Percentiles rank a stretch among this genome's conserved stretches.
Conservation (phyloP, 164 flowering plant species). For the Liriodendron chinense region DNA sequence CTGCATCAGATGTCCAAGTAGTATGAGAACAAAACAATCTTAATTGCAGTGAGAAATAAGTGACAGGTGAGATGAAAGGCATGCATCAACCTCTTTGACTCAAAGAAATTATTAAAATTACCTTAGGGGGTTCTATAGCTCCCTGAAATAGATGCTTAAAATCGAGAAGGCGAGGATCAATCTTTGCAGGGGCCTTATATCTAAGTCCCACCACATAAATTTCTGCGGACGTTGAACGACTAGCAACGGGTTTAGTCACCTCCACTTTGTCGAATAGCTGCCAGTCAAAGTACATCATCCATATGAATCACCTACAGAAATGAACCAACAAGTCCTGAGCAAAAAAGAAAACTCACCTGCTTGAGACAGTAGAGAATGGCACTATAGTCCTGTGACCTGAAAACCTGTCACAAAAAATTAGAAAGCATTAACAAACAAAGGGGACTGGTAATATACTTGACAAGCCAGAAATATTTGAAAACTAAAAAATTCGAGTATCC, state of each 20-base stretch:
- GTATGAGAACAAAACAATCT: neutral
- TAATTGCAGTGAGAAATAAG: neutral
- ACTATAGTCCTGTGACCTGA: slow-evolving; percentile 92
- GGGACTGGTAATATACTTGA: too few relatives aligned
- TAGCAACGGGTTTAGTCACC: slow-evolving; percentile 81
- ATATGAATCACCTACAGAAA: neutral
- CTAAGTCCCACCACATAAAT: slow-evolving; percentile 67
- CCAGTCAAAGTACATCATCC: slow-evolving; percentile 15
- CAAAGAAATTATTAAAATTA: slow-evolving; percentile 17
- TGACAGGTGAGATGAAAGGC: neutral
- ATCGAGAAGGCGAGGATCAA: slow-evolving; percentile 97
- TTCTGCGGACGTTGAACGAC: slow-evolving; percentile 92
- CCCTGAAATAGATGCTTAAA: slow-evolving; percentile 74
- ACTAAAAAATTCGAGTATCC: too few relatives aligned
- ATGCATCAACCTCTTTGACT: neutral
- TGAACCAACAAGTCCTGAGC: neutral
- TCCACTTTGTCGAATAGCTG: slow-evolving; percentile 97
- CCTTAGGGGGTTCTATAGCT: slow-evolving; percentile 64
- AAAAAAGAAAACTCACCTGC: slow-evolving; percentile 45
- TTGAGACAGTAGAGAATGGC: slow-evolving; percentile 80
- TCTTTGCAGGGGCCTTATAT: slow-evolving; percentile 92
- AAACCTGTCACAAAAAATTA: slow-evolving; percentile 46
- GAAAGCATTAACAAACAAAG: neutral
- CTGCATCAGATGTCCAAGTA: slow-evolving; percentile 28
- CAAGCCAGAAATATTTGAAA: too few relatives aligned